Evolutionary conservation across 148 eudicot genomes (phyloP).

Genomic region (Rhododendron ovatum): DNA sequence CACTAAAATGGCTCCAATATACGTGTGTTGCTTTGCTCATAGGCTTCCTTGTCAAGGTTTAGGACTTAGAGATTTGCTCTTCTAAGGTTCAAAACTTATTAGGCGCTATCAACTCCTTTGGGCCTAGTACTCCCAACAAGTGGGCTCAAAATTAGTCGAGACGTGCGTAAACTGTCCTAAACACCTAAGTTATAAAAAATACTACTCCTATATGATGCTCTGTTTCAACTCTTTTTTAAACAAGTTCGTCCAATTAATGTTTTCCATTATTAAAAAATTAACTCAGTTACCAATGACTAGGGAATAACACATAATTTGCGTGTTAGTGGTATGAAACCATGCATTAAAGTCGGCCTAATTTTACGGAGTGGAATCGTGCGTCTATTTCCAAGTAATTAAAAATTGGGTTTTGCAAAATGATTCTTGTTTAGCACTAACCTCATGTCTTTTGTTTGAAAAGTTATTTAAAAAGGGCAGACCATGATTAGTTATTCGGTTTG

Average conservation of each 20-base stretch:
- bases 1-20: neutral
- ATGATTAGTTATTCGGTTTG: conserved; percentile 12
- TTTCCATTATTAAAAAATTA: neutral
- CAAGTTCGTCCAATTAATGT: neutral
- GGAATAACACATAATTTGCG: neutral
- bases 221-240: neutral
- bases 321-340: neutral
- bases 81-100: no score
- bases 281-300: neutral
- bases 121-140: no score
- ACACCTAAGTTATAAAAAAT: no score
- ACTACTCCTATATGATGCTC: neutral
- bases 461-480: neutral
- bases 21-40: no score
- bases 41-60: no score
- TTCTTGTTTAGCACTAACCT: conserved; percentile 9
- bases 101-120: no score
- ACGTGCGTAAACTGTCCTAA: no score
- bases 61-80: no score
- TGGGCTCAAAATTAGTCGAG: no score
- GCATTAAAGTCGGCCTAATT: conserved; percentile 11
- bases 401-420: neutral
- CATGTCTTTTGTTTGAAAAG: neutral
- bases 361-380: conserved; percentile 15
- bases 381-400: conserved; percentile 12